Base-by-base conservation (phyloP, 164 flowering plant genomes). In the Annona squamosa region DNA sequence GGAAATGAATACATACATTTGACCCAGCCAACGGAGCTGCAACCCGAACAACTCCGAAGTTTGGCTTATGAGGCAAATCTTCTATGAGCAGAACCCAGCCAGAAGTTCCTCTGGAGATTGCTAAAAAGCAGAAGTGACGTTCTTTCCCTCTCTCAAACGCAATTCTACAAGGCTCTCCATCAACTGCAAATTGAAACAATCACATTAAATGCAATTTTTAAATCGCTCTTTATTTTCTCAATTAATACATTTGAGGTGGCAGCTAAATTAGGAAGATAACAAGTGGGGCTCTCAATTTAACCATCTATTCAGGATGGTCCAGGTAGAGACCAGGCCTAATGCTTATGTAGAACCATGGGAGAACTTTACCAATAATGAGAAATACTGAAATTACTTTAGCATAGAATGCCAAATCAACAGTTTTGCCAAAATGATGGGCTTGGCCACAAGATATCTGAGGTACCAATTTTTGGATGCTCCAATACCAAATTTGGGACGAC, bases 71-170 rank as follows among this genome's bases (percentile, higher is more conserved):
- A 18, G 91, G 92, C 63, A 85, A 75, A 70, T 93, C 97, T 79
- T 96, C 99, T 46, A 86, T 88, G 69, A 96, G 95, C 63, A 93
- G 68, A 57, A 93, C 12, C 98, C 98, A 93, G 3, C 99, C 99
- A 69, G 87, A 84, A 70, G 83, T 81, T 68, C 92, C 98, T 64
- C 82, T 48, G n/a, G 91, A 84, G 59, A 85, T 46, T 37, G 95
- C 88, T 71, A 92, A 77, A 78, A 96, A 91, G 78, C 13, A 79
- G 84, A 96, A 88, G 71, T 90, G 94, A 2, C 99, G 95, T 72
- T 96, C 99, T 83, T 88, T 96, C 44, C 98, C 97, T 79, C 93
- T 86, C 82, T 96, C 97, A 83, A 96, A 96, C 62, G 99, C 88
- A 77, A 93, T 92, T 86, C 91, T 89, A 82, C 99, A 96, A 78